Evolutionary conservation across 306 rosid genomes (phyloP), one percentile per base, ranked within the genome.

Genomic region (Lathyrus oleraceus): DNA sequence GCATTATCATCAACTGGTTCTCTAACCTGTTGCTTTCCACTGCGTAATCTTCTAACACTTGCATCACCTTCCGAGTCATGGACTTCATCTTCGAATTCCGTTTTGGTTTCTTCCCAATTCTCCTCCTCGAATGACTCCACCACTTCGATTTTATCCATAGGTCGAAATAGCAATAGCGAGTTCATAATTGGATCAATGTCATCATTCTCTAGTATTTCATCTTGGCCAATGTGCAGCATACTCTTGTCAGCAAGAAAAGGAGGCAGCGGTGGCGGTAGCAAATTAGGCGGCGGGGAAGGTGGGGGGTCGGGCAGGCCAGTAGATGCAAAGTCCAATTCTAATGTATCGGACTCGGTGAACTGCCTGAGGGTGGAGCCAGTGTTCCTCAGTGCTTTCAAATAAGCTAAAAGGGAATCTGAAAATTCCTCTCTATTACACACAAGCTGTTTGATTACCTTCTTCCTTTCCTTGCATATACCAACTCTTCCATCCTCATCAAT

Each of bases 361-460:
- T 94, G 99, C 71, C 95, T 71, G 47, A 94, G 97, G 17, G 99
- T 86, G 2, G 77, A 84, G 35, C 99, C 99, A 8, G 89, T 87
- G 68, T 89, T 87, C 78, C 78, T 94, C 80, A 94, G 67, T 16
- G 92, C 85, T 79, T 25, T 87, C 70, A 94, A 81, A 77, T 94
- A 94, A 59, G 76, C 92, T 61, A 89, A 63, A 5, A 81, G 81
- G 20, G 99, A 78, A 79, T 87, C 97, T 30, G 89, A 91, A 83
- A 91, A 91, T 51, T 84, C 86, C 67, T 86, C 85, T 84, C 97
- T 88, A 44, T 78, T 64, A 61, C 73, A 65, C 43, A 89, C 80
- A 64, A 94, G 79, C 71, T 85, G 91, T 69, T 94, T 94, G 75
- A 89, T 86, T 42, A 82, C 79, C 81, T 42, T 91, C 89, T 86